Conservation (phyloP, 345 rosid species). For the Combretum micranthum region DNA sequence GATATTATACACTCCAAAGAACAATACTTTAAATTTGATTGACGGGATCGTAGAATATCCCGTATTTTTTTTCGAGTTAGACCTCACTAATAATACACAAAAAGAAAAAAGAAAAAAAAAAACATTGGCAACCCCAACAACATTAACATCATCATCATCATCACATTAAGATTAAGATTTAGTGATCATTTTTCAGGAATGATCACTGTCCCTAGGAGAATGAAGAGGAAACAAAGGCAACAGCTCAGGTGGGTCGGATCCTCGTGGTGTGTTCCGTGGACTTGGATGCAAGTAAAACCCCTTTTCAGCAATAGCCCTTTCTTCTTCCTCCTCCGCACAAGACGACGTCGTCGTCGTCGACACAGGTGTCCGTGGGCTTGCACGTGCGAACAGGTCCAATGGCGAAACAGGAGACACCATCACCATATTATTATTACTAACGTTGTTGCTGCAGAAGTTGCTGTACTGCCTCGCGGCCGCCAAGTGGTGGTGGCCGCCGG, state of each 20-base stretch:
- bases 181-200: background rate
- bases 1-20: too few species aligned
- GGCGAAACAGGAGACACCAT: slow-evolving; percentile 73
- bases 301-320: slow-evolving; percentile 48
- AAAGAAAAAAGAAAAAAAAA: background rate
- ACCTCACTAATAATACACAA: background rate
- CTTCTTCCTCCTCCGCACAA: slow-evolving; percentile 30
- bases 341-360: slow-evolving; percentile 26
- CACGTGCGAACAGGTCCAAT: slow-evolving; percentile 39
- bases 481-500: background rate
- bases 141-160: slow-evolving; percentile 1
- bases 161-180: background rate
- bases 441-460: background rate
- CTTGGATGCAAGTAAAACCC: slow-evolving; percentile 69
- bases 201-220: slow-evolving; percentile 36
- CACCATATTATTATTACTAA: too few species aligned
- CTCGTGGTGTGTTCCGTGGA: slow-evolving; percentile 36
- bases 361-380: slow-evolving; percentile 28
- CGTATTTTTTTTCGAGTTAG: too few species aligned
- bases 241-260: slow-evolving; percentile 55
- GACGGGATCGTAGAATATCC: too few species aligned
- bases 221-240: slow-evolving; percentile 66
- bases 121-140: background rate
- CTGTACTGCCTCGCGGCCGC: background rate
- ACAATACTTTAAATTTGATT: too few species aligned